phyloP scores from a whole-genome alignment of 257 asterid genomes.

The Ajuga chamaepitys region DNA sequence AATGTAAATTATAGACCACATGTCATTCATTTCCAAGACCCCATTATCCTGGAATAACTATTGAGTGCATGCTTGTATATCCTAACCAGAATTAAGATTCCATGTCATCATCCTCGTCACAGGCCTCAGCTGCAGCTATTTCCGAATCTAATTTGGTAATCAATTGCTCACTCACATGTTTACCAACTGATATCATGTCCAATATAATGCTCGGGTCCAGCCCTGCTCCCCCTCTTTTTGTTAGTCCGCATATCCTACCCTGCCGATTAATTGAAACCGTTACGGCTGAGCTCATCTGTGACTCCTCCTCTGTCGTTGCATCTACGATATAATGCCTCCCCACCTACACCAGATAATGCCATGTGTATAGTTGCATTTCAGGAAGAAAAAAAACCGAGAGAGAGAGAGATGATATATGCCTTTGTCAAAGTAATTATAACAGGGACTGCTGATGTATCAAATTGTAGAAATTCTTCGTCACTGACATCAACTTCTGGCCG shows the following conservation, averaged over 20 bases:
- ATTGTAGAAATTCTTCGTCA: conserved; percentile 74
- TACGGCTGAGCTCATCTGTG: conserved; percentile 88
- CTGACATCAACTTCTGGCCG: conserved; percentile 82
- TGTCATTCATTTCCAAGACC: too few species aligned
- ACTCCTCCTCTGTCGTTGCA: conserved; percentile 89
- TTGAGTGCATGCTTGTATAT: neutral
- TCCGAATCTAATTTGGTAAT: conserved; percentile 61
- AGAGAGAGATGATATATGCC: conserved; percentile 26
- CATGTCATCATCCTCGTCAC: conserved; percentile 49
- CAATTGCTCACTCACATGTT: conserved; percentile 63
- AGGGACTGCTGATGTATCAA: conserved; percentile 75
- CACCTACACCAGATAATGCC: conserved; percentile 34
- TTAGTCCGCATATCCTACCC: conserved; percentile 68
- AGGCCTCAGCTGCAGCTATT: conserved; percentile 84
- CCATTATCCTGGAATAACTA: neutral
- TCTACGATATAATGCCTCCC: conserved; percentile 79
- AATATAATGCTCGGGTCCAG: conserved; percentile 65
- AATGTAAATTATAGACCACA: too few species aligned
- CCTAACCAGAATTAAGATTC: neutral
- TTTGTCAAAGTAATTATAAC: conserved; percentile 73
- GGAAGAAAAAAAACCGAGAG: neutral
- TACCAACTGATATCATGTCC: conserved; percentile 78
- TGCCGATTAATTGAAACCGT: conserved; percentile 69
- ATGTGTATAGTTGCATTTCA: neutral
- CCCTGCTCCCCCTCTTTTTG: conserved; percentile 80